Evolutionary conservation across 805 yeast species (phyloP).

Genomic region (Saccharomyces kudriavzevii): DNA sequence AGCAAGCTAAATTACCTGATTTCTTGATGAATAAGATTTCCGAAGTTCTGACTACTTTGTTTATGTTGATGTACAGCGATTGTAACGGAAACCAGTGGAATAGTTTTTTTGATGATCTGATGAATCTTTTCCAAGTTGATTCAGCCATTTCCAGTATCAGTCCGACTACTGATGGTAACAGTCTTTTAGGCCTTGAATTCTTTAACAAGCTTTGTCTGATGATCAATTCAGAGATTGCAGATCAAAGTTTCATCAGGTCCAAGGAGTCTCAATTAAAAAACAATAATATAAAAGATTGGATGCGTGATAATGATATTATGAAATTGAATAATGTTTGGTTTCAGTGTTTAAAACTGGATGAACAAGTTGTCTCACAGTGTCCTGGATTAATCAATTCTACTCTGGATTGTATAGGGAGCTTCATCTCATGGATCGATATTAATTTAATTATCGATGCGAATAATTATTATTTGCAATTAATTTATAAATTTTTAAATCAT

Average conservation of each 20-base stretch:
- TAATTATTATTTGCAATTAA: constrained; percentile 42
- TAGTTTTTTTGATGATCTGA: constrained; percentile 26
- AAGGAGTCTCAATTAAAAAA: constrained; percentile 57
- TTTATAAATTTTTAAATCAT: constrained; percentile 50
- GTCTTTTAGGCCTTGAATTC: constrained; percentile 50
- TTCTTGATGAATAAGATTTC: constrained; percentile 29
- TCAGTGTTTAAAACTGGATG: constrained; percentile 27
- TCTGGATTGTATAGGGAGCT: constrained; percentile 67
- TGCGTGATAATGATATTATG: constrained; percentile 70
- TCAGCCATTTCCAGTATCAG: constrained; percentile 3
- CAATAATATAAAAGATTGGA: constrained; percentile 67
- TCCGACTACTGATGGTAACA: constrained; percentile 19
- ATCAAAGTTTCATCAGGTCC: constrained; percentile 70
- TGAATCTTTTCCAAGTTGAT: constrained; percentile 18
- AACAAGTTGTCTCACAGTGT: constrained; percentile 16
- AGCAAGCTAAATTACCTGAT: constrained; percentile 15
- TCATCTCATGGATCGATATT: constrained; percentile 90
- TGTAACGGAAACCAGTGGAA: constrained; percentile 26
- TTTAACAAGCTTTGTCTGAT: constrained; percentile 64
- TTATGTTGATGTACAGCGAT: constrained; percentile 28
- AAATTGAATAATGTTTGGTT: constrained; percentile 61
- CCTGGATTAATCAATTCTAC: constrained; percentile 14
- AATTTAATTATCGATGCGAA: constrained; percentile 53
- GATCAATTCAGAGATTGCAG: constrained; percentile 89
- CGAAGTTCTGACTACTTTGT: constrained; percentile 28